phyloP scores from a whole-genome alignment of 106 monocot genomes.

The Iris macrosiphon region DNA sequence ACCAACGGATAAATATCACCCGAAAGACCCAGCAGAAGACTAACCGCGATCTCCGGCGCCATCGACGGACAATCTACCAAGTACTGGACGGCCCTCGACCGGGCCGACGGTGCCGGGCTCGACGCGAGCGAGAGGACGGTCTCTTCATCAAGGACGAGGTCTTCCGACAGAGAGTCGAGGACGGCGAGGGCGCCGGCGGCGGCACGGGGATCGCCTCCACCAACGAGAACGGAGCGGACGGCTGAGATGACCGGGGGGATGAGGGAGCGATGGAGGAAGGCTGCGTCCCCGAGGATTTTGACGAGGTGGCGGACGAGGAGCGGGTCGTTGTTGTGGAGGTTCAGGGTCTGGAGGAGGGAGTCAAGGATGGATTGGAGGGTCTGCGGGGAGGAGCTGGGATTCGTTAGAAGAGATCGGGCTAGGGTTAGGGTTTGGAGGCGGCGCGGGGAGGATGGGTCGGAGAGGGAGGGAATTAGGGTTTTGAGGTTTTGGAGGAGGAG shows the following conservation, averaged over 20 bases:
- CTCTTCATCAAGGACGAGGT: slow-evolving; percentile 20
- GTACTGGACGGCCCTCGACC: slow-evolving; percentile 33
- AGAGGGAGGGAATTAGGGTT: no score
- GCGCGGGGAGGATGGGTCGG: no score
- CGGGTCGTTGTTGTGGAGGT: no score
- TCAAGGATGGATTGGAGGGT: no score
- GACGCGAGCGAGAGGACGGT: slow-evolving; percentile 32
- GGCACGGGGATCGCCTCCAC: not conserved
- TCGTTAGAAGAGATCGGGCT: no score
- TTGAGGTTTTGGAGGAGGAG: no score
- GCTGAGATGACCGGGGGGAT: not conserved
- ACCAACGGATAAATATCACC: slow-evolving; percentile 52
- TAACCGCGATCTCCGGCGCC: slow-evolving; percentile 16
- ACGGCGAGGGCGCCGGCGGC: slow-evolving; percentile 41
- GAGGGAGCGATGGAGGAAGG: no score
- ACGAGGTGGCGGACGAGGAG: no score
- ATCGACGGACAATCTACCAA: slow-evolving; percentile 16
- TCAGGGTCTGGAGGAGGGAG: no score
- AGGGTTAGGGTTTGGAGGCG: no score
- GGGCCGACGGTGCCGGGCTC: slow-evolving; percentile 27
- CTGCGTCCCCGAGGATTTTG: no score
- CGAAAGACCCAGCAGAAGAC: slow-evolving; percentile 39
- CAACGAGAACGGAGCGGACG: slow-evolving; percentile 4
- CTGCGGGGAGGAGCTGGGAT: no score
- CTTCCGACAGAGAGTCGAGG: slow-evolving; percentile 19